These are phyloP conservation scores for Erythrophleum ivorense DNA, from an alignment of 331 rosid species.

Conservation along the genomic window DNA sequence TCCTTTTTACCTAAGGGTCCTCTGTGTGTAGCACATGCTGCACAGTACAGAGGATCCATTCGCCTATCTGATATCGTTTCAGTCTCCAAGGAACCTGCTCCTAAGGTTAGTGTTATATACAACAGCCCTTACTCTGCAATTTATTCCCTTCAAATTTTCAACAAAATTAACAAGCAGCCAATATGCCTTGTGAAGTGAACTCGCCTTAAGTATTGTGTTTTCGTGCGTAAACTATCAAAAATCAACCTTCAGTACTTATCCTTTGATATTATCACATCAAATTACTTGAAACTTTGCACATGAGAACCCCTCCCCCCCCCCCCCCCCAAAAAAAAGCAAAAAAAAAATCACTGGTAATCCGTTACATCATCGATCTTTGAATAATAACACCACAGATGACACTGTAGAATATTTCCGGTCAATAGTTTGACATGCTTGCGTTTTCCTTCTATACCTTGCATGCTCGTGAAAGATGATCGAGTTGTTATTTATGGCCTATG, in stretches of 20 bases:
- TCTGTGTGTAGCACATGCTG: too few relatives aligned
- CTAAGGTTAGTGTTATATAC: too few relatives aligned
- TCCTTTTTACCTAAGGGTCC: too few relatives aligned
- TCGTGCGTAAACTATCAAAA: too few relatives aligned
- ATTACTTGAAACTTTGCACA: neutral
- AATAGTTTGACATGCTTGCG: neutral
- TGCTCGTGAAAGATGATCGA: neutral
- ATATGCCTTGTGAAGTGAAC: neutral
- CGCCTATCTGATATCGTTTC: too few relatives aligned
- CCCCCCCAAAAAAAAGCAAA: too few relatives aligned
- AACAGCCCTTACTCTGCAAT: neutral
- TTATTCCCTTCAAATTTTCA: neutral
- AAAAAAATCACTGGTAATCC: neutral
- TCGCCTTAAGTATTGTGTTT: neutral
- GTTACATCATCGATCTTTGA: neutral
- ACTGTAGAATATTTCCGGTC: neutral
- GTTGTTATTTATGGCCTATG: neutral
- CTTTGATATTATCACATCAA: neutral
- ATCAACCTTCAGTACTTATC: neutral
- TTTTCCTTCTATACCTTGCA: neutral
- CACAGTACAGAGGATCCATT: too few relatives aligned
- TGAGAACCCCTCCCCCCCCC: too few relatives aligned
- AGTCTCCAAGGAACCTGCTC: too few relatives aligned
- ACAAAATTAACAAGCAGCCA: neutral
- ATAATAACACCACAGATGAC: neutral